These are phyloP conservation scores for Septoria linicola DNA, from an alignment of 2,329 filamentous ascomycete species.

Conservation along the genomic window DNA sequence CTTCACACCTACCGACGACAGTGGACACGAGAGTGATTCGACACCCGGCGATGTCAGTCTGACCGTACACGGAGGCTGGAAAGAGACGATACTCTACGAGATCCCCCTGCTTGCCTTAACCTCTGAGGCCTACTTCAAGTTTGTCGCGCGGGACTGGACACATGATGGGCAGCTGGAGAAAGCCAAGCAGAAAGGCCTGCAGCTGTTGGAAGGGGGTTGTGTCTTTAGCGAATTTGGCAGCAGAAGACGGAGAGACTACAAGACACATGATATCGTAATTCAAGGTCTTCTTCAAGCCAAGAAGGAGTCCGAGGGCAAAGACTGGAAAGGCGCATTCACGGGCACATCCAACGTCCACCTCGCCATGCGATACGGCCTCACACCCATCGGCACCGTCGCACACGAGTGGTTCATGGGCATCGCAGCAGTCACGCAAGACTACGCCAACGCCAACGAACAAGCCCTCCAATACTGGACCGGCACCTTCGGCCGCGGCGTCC, in stretches of 20 bases:
- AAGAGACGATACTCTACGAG: slow-evolving; percentile 96
- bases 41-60: slow-evolving; percentile 71
- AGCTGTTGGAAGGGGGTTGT: slow-evolving; percentile 77
- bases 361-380: slow-evolving; percentile 85
- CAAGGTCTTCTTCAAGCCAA: slow-evolving; percentile 78
- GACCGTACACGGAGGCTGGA: slow-evolving; percentile 77
- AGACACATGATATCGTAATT: slow-evolving; percentile 90
- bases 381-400: slow-evolving; percentile 84
- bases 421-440: slow-evolving; percentile 84
- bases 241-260: slow-evolving; percentile 83
- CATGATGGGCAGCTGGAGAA: slow-evolving; percentile 83
- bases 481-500: slow-evolving; percentile 76
- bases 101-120: slow-evolving; percentile 89
- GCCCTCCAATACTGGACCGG: slow-evolving; percentile 85
- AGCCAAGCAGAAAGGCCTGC: slow-evolving; percentile 76
- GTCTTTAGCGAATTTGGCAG: slow-evolving; percentile 93
- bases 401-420: slow-evolving; percentile 99
- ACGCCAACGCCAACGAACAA: slow-evolving; percentile 77
- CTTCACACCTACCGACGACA: slow-evolving; percentile 62
- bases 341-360: slow-evolving; percentile 97
- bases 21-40: slow-evolving; percentile 54
- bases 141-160: slow-evolving; percentile 90
- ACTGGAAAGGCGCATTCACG: slow-evolving; percentile 69
- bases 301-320: slow-evolving; percentile 62
- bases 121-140: slow-evolving; percentile 96